These are phyloP conservation scores for Ceratocystis variospora DNA, from an alignment of 2,329 filamentous ascomycete species.

Conservation along the genomic window DNA sequence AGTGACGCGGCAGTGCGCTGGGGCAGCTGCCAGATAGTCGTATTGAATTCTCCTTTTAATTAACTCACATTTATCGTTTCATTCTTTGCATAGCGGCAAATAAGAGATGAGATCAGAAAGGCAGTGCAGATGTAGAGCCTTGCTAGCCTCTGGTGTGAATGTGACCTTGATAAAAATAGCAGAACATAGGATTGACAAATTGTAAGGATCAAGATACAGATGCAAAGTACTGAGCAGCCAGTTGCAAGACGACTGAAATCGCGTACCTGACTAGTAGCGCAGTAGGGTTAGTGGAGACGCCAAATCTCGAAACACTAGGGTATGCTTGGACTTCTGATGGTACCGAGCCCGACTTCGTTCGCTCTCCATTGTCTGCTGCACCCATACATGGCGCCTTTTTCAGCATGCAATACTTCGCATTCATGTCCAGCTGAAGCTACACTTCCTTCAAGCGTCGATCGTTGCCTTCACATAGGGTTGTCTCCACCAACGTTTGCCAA, in stretches of 20 bases:
- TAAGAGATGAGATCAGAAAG: neutral
- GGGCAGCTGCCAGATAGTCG: neutral
- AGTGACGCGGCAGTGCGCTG: neutral
- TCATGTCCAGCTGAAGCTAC: neutral
- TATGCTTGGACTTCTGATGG: neutral
- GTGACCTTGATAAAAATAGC: slow-evolving; percentile 1
- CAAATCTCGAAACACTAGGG: neutral
- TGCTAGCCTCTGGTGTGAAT: neutral
- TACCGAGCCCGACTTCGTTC: no score
- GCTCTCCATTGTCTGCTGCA: no score
- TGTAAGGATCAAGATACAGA: neutral
- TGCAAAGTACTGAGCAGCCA: neutral
- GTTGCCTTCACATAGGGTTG: neutral
- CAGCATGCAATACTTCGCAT: neutral
- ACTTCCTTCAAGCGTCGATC: slow-evolving; percentile 5
- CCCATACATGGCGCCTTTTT: neutral
- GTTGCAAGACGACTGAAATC: neutral
- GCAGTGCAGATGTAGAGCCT: neutral
- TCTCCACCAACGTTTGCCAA: neutral
- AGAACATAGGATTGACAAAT: neutral
- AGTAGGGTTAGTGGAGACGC: neutral
- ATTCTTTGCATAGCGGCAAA: neutral
- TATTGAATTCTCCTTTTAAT: neutral
- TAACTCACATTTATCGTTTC: neutral
- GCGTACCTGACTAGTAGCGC: neutral